These are phyloP conservation scores for Ustilago shanxiensis DNA, from an alignment of 1,284 basidiomycete species.

Conservation along the genomic window DNA sequence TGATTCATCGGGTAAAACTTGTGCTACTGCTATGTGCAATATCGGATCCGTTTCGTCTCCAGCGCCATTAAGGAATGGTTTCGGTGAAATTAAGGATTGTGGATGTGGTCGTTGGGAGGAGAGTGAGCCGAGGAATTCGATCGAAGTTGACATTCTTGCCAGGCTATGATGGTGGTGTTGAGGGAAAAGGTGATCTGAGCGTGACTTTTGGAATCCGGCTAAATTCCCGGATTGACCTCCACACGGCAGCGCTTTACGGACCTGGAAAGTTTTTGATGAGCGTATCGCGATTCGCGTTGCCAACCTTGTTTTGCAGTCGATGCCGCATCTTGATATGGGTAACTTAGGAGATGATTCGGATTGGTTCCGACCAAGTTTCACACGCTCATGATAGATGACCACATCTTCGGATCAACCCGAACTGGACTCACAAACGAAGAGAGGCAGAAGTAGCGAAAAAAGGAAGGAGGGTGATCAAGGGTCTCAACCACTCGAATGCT, in stretches of 20 bases:
- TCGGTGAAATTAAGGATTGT: conserved; percentile 4
- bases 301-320: no score
- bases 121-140: conserved; percentile 20
- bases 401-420: no score
- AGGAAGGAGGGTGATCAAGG: no score
- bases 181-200: not conserved
- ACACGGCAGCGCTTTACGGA: no score
- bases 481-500: no score
- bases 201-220: not conserved
- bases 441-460: no score
- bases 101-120: conserved; percentile 20
- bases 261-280: not conserved
- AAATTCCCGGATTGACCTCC: conserved; percentile 4
- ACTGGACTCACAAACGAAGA: no score
- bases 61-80: not conserved
- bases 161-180: not conserved
- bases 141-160: not conserved
- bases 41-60: conserved; percentile 29
- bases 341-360: no score
- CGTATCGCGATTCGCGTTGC: not conserved
- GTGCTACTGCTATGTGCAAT: conserved; percentile 44
- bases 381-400: no score
- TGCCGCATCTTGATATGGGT: not conserved
- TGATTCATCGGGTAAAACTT: conserved; percentile 41
- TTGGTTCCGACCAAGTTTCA: no score